Base-by-base conservation (phyloP, 1,139 yeast genomes). In the Suhomyces guaymorum region DNA sequence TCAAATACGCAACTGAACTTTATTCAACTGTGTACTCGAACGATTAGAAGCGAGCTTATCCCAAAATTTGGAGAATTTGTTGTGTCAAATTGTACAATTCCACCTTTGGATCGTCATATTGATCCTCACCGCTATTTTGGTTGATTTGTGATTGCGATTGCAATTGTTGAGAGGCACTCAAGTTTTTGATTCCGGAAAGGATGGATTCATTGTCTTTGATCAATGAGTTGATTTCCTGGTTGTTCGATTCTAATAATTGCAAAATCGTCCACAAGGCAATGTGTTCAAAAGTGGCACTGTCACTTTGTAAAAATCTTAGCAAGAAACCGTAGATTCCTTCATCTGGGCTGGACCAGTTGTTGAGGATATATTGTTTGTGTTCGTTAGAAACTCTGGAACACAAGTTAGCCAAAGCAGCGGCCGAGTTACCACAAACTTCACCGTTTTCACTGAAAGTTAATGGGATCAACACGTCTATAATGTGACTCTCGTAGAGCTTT, bases 371-470 rank as follows among this genome's bases (percentile, higher is more conserved):
- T 44, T 66, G 71, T 44, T 80, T 77, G 60, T 90, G 92, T 47
- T 84, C 88, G 49, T 77, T 78, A 17, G 70, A 61, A 23, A 92
- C 89, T 61, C 96, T 80, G 7, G 97, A 88, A 49, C 97, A 89
- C 49, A 92, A 70, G 57, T 92, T 92, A 14, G 98, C 99, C 48
- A 92, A 74, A 1, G 99, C 98, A 19, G 98, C 98, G 14, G 97
- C 98, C 4, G 96, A 86, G 60, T 94, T 92, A 37, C 99, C 99
- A 61, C 96, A 94, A 12, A 92, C 97, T 63, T 92, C 98, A 42
- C 92, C 87, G 56, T 90, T 89, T 43, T 78, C 78, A 31, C 95
- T 84, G 49, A 80, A 81, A 3, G 98, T 92, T 57, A 94, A 74
- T 15, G 97, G 97, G 44, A 92, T 83, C 44, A 92, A 75, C 26